Percentiles rank a stretch among this genome's conserved stretches.
These are phyloP conservation scores for Strigomonas culicis DNA, from an alignment of 208 protist species.

Conservation along the genomic window DNA sequence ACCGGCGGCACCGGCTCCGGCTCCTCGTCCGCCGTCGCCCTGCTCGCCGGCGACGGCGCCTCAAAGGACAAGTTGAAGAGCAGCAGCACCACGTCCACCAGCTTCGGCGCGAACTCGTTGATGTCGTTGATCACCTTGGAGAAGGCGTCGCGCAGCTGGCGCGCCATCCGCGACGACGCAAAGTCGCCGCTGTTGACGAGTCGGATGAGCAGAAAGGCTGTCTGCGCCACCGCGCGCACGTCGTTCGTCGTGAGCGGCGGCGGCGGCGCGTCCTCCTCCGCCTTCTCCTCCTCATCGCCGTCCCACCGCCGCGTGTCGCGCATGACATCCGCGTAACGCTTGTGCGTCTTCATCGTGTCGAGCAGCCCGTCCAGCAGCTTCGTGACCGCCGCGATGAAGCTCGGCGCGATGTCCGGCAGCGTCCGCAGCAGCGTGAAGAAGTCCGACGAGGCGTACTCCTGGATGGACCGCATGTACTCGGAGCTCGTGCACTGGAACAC, in stretches of 20 bases:
- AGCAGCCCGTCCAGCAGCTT: background rate
- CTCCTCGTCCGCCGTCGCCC: background rate
- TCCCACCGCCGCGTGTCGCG: background rate
- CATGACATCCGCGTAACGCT: background rate
- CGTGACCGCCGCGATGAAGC: background rate
- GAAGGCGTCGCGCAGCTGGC: conserved; percentile 4
- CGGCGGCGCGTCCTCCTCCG: background rate
- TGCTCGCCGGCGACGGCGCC: background rate
- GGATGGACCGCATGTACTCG: background rate
- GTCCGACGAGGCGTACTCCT: background rate
- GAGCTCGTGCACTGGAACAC: background rate
- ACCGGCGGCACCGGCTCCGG: background rate
- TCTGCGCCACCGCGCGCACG: background rate
- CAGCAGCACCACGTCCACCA: background rate
- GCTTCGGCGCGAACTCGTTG: background rate
- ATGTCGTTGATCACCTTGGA: background rate
- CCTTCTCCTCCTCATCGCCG: background rate
- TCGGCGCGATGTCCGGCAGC: background rate
- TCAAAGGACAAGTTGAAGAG: conserved; percentile 4
- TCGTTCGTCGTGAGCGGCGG: background rate
- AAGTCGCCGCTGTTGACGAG: background rate
- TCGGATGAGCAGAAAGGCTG: background rate
- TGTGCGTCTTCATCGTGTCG: background rate
- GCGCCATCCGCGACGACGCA: background rate
- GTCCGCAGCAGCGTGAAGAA: background rate